A percentile compares a stretch with the other conserved stretches of the same genome.
These are phyloP conservation scores for Salvia rosmarinus DNA, from an alignment of 257 asterid species.

Conservation along the genomic window DNA sequence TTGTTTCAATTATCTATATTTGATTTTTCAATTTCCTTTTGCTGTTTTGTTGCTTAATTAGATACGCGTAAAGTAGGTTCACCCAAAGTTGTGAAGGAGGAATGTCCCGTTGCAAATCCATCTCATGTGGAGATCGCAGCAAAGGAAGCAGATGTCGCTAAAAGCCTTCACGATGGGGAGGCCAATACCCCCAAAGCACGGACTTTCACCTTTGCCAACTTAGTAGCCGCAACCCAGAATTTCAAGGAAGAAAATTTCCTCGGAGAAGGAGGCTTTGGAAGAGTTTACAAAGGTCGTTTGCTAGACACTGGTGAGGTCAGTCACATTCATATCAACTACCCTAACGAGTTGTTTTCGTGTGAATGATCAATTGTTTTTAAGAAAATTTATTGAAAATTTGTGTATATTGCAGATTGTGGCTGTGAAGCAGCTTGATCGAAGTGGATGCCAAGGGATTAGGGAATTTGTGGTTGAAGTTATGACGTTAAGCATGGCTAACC, in stretches of 20 bases:
- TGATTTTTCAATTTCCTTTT: constrained; percentile 24
- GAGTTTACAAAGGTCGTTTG: constrained; percentile 55
- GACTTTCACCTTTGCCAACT: constrained; percentile 37
- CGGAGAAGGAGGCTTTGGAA: constrained; percentile 69
- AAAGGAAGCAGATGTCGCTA: constrained; percentile 25
- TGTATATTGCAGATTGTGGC: constrained; percentile 62
- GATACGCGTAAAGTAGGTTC: constrained; percentile 42
- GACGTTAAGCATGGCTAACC: constrained; percentile 64
- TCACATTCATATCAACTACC: no score
- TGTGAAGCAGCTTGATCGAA: constrained; percentile 69
- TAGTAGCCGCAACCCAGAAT: constrained; percentile 48
- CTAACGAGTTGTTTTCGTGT: background rate
- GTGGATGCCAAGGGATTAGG: constrained; percentile 76
- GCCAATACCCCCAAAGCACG: constrained; percentile 30
- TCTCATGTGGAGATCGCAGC: constrained; percentile 34
- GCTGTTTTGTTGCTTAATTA: constrained; percentile 31
- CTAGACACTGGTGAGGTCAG: constrained; percentile 55
- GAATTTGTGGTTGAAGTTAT: constrained; percentile 76
- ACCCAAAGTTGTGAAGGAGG: constrained; percentile 45
- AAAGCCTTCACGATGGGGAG: constrained; percentile 31
- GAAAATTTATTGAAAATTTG: background rate
- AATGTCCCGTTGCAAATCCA: constrained; percentile 33
- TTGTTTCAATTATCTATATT: constrained; percentile 15
- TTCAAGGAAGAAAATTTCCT: constrained; percentile 46
- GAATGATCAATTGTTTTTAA: background rate